Conservation (phyloP, 106 monocot genomes). For the Dactylorhiza incarnata region DNA sequence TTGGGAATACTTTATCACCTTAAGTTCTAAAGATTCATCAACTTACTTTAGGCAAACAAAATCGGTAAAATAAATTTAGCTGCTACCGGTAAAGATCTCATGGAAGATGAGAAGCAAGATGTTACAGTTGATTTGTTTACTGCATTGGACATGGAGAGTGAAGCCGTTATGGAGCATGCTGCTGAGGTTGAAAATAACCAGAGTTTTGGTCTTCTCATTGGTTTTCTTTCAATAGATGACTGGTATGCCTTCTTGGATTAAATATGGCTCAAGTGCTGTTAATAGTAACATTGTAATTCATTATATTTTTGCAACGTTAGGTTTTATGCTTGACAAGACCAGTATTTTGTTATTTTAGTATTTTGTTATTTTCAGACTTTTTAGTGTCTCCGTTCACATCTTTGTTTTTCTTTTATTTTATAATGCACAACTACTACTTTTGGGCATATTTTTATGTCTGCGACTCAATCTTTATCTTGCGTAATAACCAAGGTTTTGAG, state of each 20-base stretch:
- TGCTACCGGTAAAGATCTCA: slow-evolving; percentile 92
- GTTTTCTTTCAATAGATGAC: slow-evolving; percentile 88
- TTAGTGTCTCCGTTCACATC: not conserved
- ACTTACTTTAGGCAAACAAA: slow-evolving; percentile 32
- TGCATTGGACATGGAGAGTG: slow-evolving; percentile 82
- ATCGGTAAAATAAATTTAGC: slow-evolving; percentile 99
- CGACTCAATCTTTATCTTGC: no score
- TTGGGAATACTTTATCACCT: no score
- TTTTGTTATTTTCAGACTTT: not conserved
- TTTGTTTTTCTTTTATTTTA: not conserved
- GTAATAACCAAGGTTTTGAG: no score
- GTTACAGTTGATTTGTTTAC: slow-evolving; percentile 63
- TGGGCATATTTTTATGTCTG: not conserved
- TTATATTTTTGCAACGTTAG: not conserved
- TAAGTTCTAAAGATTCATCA: no score
- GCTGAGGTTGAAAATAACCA: slow-evolving; percentile 81
- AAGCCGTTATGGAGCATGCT: slow-evolving; percentile 52
- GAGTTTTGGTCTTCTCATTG: slow-evolving; percentile 76
- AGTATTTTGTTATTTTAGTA: not conserved
- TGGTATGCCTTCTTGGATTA: slow-evolving; percentile 38
- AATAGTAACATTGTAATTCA: not conserved
- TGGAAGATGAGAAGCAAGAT: slow-evolving; percentile 96
- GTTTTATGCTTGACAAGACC: not conserved
- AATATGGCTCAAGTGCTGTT: not conserved
- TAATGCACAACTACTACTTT: not conserved